These are phyloP conservation scores for Zygnema circumcarinatum DNA, from an alignment of 139 green algal species.

Conservation along the genomic window DNA sequence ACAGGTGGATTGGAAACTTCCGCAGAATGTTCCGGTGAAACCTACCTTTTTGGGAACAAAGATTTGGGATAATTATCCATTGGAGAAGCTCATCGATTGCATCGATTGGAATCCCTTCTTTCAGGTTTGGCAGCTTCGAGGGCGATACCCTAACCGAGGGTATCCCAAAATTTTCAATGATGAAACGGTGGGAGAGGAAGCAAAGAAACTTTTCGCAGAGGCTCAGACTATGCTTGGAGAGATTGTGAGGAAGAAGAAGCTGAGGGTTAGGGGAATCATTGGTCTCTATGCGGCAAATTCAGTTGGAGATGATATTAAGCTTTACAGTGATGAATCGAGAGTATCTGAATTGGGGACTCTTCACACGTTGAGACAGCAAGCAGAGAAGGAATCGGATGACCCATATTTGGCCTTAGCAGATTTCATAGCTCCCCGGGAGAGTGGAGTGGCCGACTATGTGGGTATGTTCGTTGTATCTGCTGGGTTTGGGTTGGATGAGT, in stretches of 20 bases:
- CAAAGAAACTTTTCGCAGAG: conserved; percentile 96
- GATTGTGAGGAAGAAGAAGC: conserved; percentile 84
- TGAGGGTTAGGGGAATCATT: conserved; percentile 84
- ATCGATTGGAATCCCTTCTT: conserved; percentile 99
- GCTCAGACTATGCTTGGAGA: conserved; percentile 77
- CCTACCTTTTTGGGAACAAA: conserved; percentile 82
- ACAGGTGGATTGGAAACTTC: conserved; percentile 84
- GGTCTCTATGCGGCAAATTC: conserved; percentile 91
- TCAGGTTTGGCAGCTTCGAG: conserved; percentile 97
- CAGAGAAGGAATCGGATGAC: conserved; percentile 83
- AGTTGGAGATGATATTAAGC: conserved; percentile 93
- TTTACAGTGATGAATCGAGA: conserved; percentile 74
- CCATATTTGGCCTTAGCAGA: conserved; percentile 93
- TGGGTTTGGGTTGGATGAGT: conserved; percentile 87
- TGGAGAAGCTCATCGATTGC: conserved; percentile 91
- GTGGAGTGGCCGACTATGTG: conserved; percentile 90
- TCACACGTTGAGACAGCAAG: conserved; percentile 75
- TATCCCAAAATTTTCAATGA: conserved; percentile 99
- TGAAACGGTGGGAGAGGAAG: conserved; percentile 91
- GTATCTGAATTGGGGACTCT: conserved; percentile 57
- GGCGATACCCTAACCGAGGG: conserved; percentile 96
- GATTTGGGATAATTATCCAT: conserved; percentile 77
- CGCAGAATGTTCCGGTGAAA: conserved; percentile 77
- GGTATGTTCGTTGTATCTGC: conserved; percentile 88
- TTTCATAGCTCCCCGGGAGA: conserved; percentile 90